Percentiles rank a stretch among this genome's conserved stretches.
Conservation (phyloP, 495 filamentous ascomycete genomes). For the Penicillium steckii region DNA sequence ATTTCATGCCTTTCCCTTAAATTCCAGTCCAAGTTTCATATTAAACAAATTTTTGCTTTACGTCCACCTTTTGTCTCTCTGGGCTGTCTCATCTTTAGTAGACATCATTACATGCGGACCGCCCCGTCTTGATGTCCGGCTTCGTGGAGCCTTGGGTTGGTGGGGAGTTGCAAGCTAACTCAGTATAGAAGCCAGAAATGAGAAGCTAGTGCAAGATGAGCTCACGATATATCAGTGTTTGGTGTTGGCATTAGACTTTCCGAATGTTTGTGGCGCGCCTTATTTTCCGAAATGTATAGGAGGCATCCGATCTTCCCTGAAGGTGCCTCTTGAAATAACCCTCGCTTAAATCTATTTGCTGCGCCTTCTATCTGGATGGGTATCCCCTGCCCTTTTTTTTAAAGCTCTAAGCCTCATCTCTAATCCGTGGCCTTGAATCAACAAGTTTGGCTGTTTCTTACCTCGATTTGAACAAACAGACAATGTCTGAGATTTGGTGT, state of each 20-base stretch:
- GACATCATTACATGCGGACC: no score
- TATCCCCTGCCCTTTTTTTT: background rate
- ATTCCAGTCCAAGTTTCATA: no score
- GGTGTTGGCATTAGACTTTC: background rate
- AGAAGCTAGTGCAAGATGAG: background rate
- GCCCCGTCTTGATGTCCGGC: no score
- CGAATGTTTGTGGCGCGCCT: background rate
- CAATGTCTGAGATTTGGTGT: background rate
- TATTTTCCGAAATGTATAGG: background rate
- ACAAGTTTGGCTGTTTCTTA: background rate
- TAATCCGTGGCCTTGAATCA: background rate
- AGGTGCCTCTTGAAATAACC: background rate
- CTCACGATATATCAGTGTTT: background rate
- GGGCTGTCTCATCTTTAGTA: no score
- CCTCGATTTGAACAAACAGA: background rate
- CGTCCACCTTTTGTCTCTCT: no score
- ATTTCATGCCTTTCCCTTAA: no score
- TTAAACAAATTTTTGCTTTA: no score
- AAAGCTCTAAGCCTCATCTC: background rate
- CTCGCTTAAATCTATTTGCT: background rate
- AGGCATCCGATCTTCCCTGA: background rate
- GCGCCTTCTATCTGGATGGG: background rate
- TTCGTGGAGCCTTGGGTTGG: no score
- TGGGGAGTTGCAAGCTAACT: no score
- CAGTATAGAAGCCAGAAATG: background rate